These are phyloP conservation scores for Apiospora pterosperma DNA, from an alignment of 2,329 filamentous ascomycete genomes.

Conservation along the genomic window DNA sequence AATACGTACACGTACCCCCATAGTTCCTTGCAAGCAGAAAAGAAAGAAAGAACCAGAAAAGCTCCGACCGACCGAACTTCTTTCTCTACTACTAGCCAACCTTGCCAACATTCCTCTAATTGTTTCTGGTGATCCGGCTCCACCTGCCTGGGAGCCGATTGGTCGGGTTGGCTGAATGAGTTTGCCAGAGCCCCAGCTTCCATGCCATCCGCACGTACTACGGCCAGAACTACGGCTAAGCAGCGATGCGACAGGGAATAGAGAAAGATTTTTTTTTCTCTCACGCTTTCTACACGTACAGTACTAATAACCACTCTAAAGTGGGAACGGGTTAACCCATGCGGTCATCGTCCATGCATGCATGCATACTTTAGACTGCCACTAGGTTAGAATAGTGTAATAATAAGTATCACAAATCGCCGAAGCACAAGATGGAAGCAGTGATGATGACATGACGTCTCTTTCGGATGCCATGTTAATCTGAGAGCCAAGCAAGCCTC, in stretches of 20 bases:
- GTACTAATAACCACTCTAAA: too few species aligned
- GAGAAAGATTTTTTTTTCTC: background rate
- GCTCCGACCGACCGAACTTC: background rate
- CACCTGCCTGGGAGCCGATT: background rate
- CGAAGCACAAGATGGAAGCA: background rate
- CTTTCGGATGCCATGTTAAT: background rate
- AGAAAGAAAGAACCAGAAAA: background rate
- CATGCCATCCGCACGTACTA: background rate
- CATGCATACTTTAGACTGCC: too few species aligned
- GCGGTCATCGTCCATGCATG: background rate
- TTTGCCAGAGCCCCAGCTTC: background rate
- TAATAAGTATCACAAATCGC: conserved; percentile 3
- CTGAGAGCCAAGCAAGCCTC: background rate
- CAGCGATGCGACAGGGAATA: background rate
- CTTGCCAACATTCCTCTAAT: background rate
- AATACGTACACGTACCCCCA: too few species aligned
- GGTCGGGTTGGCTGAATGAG: background rate
- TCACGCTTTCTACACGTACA: conserved; percentile 1
- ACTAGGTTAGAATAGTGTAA: too few species aligned
- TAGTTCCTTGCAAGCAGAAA: background rate
- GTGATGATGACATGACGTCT: conserved; percentile 1
- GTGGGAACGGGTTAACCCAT: background rate
- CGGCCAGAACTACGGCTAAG: background rate
- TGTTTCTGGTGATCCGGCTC: background rate
- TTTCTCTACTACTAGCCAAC: background rate